phyloP scores from a whole-genome alignment of 331 rosid genomes.

The Malus hybrid region DNA sequence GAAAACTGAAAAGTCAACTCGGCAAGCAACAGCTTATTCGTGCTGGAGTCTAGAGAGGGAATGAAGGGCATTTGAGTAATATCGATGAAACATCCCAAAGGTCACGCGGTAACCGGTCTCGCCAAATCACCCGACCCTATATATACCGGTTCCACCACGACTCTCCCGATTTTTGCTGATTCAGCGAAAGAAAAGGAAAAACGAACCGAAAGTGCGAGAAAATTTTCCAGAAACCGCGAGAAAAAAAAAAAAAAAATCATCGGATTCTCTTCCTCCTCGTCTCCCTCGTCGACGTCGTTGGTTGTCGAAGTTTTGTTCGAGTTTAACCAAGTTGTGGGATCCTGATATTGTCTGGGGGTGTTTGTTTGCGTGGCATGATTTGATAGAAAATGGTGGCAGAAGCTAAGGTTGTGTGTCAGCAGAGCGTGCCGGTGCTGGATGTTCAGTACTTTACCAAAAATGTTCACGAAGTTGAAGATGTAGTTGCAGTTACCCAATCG shows the following conservation, averaged over 20 bases:
- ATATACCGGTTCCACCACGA: constrained; percentile 15
- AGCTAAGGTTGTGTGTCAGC: constrained; percentile 52
- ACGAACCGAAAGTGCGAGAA: constrained; percentile 28
- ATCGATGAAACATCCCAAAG: neutral
- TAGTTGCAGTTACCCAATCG: constrained; percentile 14
- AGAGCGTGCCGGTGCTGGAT: constrained; percentile 47
- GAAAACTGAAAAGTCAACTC: constrained; percentile 26
- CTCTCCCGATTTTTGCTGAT: neutral
- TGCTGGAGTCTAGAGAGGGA: neutral
- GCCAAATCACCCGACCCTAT: neutral
- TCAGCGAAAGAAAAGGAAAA: neutral
- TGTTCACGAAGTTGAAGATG: constrained; percentile 41
- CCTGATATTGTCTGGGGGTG: neutral
- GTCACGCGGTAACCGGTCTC: constrained; percentile 39
- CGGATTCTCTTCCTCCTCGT: neutral
- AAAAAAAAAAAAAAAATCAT: neutral
- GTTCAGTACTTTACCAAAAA: constrained; percentile 36
- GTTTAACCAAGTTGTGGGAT: neutral
- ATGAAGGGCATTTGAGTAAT: constrained; percentile 20
- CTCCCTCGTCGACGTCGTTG: neutral
- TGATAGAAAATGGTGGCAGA: constrained; percentile 73
- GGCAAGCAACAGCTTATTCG: constrained; percentile 12
- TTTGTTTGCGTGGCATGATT: neutral
- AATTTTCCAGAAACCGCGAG: constrained; percentile 26
- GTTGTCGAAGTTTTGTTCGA: neutral